Conservation (phyloP, 768 basidiomycete genomes). For the Suillus paluster region DNA sequence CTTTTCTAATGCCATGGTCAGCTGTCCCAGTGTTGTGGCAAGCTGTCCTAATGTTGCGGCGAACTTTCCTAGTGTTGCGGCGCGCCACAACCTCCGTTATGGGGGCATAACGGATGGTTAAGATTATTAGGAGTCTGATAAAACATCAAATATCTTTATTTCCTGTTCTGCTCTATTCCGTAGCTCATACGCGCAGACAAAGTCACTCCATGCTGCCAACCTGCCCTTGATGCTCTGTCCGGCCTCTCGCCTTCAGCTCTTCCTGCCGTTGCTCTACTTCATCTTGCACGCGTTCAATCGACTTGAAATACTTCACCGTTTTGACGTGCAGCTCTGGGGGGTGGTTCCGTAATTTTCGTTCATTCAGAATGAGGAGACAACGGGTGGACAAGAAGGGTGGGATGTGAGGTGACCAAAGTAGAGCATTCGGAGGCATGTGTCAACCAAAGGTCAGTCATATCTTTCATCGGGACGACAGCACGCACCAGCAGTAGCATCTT, state of each 20-base stretch:
- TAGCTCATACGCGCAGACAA: neutral
- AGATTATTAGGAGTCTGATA: no score
- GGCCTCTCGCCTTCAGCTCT: conserved; percentile 49
- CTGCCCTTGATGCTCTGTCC: conserved; percentile 35
- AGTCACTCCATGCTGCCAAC: conserved; percentile 50
- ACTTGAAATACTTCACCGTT: conserved; percentile 91
- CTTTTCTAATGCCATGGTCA: no score
- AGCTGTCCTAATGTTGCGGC: no score
- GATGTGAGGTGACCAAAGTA: neutral
- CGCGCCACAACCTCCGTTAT: no score
- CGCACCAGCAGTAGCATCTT: conserved; percentile 82
- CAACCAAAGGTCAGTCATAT: neutral
- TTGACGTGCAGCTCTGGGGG: conserved; percentile 79
- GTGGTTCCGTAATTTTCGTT: neutral
- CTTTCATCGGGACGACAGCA: conserved; percentile 3
- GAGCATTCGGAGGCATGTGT: neutral
- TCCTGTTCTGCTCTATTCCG: no score
- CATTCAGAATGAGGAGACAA: neutral
- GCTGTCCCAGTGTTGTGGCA: no score
- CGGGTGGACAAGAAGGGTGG: neutral
- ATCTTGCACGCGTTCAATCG: conserved; percentile 85
- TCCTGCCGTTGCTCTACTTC: conserved; percentile 72
- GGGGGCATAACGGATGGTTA: no score
- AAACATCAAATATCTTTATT: no score
- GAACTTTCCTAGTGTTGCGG: no score